phyloP scores from a whole-genome alignment of 805 yeast species.

The Lipomyces yamadae region DNA sequence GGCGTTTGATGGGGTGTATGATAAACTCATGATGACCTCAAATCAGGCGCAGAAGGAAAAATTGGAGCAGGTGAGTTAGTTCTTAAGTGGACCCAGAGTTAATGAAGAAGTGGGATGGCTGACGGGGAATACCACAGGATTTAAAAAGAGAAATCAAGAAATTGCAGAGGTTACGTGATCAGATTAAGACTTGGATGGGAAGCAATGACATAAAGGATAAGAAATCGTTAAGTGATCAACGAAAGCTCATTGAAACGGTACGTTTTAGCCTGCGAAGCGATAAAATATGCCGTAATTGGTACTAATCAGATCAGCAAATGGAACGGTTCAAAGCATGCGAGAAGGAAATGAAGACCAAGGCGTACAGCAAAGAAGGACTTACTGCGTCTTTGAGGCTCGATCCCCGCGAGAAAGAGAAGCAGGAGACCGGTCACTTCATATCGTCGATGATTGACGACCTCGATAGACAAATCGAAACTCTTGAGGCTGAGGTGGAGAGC shows the following conservation, averaged over 20 bases:
- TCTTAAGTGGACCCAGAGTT: neutral
- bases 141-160: slow-evolving; percentile 93
- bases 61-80: slow-evolving; percentile 60
- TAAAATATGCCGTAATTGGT: neutral
- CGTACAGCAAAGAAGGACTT: slow-evolving; percentile 90
- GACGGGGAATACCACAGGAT: slow-evolving; percentile 51
- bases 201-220: slow-evolving; percentile 92
- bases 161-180: slow-evolving; percentile 90
- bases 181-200: slow-evolving; percentile 91
- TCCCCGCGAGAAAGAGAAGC: slow-evolving; percentile 79
- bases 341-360: slow-evolving; percentile 89
- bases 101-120: neutral
- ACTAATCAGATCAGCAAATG: slow-evolving; percentile 61
- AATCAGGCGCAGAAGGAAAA: slow-evolving; percentile 90
- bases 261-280: neutral
- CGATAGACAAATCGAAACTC: slow-evolving; percentile 75
- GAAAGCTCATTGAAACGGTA: slow-evolving; percentile 59
- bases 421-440: slow-evolving; percentile 71
- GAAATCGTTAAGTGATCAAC: slow-evolving; percentile 75
- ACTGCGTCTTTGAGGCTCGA: slow-evolving; percentile 70
- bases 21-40: slow-evolving; percentile 79
- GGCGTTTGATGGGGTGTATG: slow-evolving; percentile 83
- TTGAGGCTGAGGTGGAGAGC: slow-evolving; percentile 72
- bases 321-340: slow-evolving; percentile 95
- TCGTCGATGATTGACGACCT: slow-evolving; percentile 76